phyloP scores from a whole-genome alignment of 2,329 filamentous ascomycete species.

The Hymenoscyphus scutula region DNA sequence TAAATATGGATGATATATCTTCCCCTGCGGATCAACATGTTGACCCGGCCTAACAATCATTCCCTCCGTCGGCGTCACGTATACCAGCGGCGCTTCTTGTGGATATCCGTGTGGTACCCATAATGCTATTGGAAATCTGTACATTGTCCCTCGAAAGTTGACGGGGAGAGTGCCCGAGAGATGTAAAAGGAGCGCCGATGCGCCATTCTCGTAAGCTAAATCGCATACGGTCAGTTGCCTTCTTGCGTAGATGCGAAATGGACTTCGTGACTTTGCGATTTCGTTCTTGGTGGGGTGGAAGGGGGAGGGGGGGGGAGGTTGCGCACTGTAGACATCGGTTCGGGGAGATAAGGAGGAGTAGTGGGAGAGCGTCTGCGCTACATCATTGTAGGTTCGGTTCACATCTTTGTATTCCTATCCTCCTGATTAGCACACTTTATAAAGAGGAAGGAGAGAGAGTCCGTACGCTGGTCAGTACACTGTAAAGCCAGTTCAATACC shows the following conservation, averaged over 20 bases:
- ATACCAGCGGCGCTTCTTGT: slow-evolving; percentile 77
- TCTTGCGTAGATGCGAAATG: slow-evolving; percentile 13
- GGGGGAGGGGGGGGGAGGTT: neutral
- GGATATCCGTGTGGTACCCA: slow-evolving; percentile 95
- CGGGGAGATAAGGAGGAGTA: slow-evolving; percentile 78
- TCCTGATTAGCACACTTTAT: slow-evolving; percentile 17
- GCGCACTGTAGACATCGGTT: slow-evolving; percentile 89
- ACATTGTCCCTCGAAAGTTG: slow-evolving; percentile 80
- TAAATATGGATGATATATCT: slow-evolving; percentile 93
- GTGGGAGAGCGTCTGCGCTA: slow-evolving; percentile 75
- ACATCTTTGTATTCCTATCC: slow-evolving; percentile 87
- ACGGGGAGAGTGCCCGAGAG: slow-evolving; percentile 89
- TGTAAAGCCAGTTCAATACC: slow-evolving; percentile 93
- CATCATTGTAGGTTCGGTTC: slow-evolving; percentile 88
- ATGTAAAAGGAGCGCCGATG: slow-evolving; percentile 80
- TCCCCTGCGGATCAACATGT: slow-evolving; percentile 89
- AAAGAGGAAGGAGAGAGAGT: neutral
- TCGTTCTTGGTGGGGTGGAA: slow-evolving; percentile 30
- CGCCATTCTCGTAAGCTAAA: slow-evolving; percentile 82
- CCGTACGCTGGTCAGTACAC: slow-evolving; percentile 72
- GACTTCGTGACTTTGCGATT: too few relatives aligned
- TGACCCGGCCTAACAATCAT: slow-evolving; percentile 92
- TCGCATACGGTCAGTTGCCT: slow-evolving; percentile 29
- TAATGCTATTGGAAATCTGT: slow-evolving; percentile 86
- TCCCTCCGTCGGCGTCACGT: slow-evolving; percentile 81